Evolutionary conservation across 1,284 basidiomycete species (phyloP).

Genomic region (Tetrapyrgos nigripes): DNA sequence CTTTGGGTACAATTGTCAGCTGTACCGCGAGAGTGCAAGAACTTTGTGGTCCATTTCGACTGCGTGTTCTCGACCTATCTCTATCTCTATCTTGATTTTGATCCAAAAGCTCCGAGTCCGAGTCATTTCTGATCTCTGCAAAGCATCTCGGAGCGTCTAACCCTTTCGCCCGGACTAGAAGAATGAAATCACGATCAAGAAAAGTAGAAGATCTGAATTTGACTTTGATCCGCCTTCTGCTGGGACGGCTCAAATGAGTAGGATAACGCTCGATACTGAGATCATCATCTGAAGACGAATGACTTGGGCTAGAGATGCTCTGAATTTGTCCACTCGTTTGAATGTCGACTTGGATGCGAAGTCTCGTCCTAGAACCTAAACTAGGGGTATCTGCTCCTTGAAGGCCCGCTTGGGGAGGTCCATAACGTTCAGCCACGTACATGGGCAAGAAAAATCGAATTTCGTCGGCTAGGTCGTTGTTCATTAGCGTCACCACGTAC

Average conservation of each 20-base stretch:
- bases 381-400: conserved; percentile 31
- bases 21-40: conserved; percentile 47
- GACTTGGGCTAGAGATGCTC: conserved; percentile 47
- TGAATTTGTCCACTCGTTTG: conserved; percentile 51
- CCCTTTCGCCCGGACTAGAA: conserved; percentile 49
- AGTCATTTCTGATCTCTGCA: conserved; percentile 46
- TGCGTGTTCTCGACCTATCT: too few species aligned
- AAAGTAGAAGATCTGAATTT: conserved; percentile 44
- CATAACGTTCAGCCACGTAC: conserved; percentile 57
- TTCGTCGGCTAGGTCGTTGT: conserved; percentile 51
- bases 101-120: too few species aligned
- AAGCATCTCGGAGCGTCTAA: conserved; percentile 61
- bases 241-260: conserved; percentile 38
- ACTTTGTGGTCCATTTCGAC: too few species aligned
- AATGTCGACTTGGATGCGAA: conserved; percentile 50
- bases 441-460: conserved; percentile 59
- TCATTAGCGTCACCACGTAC: conserved; percentile 48
- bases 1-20: conserved; percentile 57
- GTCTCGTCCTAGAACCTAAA: conserved; percentile 37
- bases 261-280: conserved; percentile 38
- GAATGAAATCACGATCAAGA: conserved; percentile 51
- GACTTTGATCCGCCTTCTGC: conserved; percentile 47
- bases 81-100: too few species aligned
- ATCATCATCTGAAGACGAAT: conserved; percentile 29
- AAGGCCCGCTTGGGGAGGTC: conserved; percentile 44